Conservation (phyloP, 371 early-diverging fungal genomes). For the Rhizomucor miehei region DNA sequence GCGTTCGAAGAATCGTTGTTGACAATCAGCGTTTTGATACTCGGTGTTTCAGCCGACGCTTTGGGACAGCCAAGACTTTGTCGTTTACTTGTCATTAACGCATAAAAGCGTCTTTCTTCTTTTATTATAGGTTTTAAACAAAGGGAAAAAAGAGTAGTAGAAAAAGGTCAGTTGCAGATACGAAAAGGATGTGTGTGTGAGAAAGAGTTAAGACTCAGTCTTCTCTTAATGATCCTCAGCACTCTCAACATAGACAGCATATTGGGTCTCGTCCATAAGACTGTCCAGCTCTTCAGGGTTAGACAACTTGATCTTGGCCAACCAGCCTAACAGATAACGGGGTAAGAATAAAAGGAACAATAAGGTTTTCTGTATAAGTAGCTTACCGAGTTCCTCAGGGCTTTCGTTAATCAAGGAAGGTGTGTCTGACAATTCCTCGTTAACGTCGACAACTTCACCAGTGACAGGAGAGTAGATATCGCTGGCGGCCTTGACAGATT, state of each 20-base stretch:
- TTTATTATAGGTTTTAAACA: too few species aligned
- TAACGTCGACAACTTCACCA: constrained; percentile 83
- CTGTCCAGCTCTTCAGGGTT: constrained; percentile 63
- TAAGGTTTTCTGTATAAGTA: neutral
- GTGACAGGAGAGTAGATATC: constrained; percentile 90
- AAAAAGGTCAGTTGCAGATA: too few species aligned
- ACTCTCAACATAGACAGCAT: constrained; percentile 52
- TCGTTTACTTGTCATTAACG: constrained; percentile 11
- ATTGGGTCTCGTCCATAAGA: constrained; percentile 73
- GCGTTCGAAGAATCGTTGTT: constrained; percentile 1
- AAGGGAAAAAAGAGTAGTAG: neutral
- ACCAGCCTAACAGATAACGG: constrained; percentile 70
- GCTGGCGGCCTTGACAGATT: constrained; percentile 94
- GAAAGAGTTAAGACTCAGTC: neutral
- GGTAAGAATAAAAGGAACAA: constrained; percentile 5
- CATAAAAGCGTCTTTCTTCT: constrained; percentile 4
- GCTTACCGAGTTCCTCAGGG: constrained; percentile 76
- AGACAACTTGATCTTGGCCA: constrained; percentile 86
- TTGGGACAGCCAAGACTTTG: constrained; percentile 5
- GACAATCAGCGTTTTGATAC: too few species aligned
- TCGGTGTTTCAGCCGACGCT: too few species aligned
- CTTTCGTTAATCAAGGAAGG: constrained; percentile 77
- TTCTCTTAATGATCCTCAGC: constrained; percentile 20
- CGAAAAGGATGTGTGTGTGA: neutral
- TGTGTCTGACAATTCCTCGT: constrained; percentile 59